phyloP scores from a whole-genome alignment of 75 land plant genomes.

The Sequoiadendron giganteum region DNA sequence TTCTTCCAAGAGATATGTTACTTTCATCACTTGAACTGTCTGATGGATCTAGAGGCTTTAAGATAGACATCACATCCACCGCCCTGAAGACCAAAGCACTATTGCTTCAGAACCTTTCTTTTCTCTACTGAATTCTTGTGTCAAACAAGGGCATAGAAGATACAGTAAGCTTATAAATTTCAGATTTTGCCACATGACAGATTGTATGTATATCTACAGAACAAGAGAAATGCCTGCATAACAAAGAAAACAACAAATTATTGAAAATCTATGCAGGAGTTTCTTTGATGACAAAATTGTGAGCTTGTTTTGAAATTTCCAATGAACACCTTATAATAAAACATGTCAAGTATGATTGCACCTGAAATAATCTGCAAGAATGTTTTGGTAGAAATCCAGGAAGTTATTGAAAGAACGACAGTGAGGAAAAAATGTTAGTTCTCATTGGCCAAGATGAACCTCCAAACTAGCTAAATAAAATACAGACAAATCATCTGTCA shows the following conservation, averaged over 20 bases:
- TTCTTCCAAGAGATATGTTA: constrained; percentile 19
- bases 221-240: neutral
- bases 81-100: neutral
- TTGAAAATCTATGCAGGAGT: neutral
- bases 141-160: neutral
- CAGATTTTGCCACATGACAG: neutral
- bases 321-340: neutral
- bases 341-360: neutral
- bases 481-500: neutral
- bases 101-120: neutral
- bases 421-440: neutral
- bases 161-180: neutral
- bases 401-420: neutral
- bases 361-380: neutral
- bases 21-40: constrained; percentile 15
- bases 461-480: neutral
- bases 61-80: constrained; percentile 35
- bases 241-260: neutral
- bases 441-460: neutral
- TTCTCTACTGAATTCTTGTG: neutral
- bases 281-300: neutral
- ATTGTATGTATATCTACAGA: neutral
- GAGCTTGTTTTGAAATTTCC: neutral
- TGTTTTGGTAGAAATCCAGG: neutral
- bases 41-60: constrained; percentile 31